A percentile compares a stretch with the other conserved stretches of the same genome.
Conservation (phyloP, 495 filamentous ascomycete genomes). For the Podospora conica region DNA sequence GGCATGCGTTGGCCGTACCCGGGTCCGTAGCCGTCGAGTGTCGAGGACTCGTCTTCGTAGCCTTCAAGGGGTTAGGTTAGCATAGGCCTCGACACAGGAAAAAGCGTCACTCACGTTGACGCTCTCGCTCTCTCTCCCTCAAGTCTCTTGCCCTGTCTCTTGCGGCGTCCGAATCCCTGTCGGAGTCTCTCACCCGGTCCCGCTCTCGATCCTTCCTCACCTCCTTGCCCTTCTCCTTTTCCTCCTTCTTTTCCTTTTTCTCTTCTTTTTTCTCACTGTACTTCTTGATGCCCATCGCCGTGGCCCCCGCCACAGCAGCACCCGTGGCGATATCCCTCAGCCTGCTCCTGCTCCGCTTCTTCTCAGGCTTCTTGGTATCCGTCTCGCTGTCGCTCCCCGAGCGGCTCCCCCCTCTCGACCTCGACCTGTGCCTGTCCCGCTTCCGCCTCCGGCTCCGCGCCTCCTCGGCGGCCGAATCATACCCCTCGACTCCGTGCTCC, state of each 20-base stretch:
- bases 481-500: conserved; percentile 15
- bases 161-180: conserved; percentile 19
- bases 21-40: conserved; percentile 29
- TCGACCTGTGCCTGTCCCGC: conserved; percentile 9
- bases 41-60: conserved; percentile 36
- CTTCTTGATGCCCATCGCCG: conserved; percentile 73
- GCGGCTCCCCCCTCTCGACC: conserved; percentile 13
- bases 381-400: conserved; percentile 29
- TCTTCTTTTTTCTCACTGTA: conserved; percentile 50
- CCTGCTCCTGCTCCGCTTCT: conserved; percentile 56
- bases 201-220: conserved; percentile 13
- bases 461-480: conserved; percentile 31
- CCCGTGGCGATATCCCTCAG: conserved; percentile 61
- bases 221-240: conserved; percentile 26
- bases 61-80: conserved; percentile 18
- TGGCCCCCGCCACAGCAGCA: conserved; percentile 63
- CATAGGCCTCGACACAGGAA: not conserved
- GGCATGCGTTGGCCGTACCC: conserved; percentile 31
- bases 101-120: conserved; percentile 24
- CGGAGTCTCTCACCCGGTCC: conserved; percentile 13
- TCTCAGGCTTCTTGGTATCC: conserved; percentile 38
- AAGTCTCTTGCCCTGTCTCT: conserved; percentile 1
- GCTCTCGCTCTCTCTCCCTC: conserved; percentile 34
- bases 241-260: conserved; percentile 31
- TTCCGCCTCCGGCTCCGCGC: conserved; percentile 21